Evolutionary conservation across 176 grass and related monocot species (phyloP).

Genomic region (Tuctoria greenei): DNA sequence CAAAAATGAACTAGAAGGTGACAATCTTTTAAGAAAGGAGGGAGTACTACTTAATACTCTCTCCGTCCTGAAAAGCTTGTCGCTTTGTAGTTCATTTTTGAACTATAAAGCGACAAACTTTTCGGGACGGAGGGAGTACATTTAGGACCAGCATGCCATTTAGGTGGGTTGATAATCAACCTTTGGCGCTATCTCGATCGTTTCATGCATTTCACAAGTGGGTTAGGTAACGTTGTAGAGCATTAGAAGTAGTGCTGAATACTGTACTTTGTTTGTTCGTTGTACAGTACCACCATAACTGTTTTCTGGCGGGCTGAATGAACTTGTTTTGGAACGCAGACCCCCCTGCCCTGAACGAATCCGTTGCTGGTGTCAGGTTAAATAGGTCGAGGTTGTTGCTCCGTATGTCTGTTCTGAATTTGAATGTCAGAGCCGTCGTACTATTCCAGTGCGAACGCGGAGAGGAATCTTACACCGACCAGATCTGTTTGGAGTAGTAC

Average conservation of each 20-base stretch:
- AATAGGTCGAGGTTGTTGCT: not conserved
- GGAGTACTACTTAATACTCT: too few species aligned
- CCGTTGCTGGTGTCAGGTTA: not conserved
- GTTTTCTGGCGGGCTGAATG: not conserved
- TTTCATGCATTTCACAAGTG: not conserved
- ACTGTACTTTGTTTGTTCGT: not conserved
- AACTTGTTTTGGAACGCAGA: not conserved
- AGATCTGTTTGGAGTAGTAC: not conserved
- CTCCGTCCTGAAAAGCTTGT: too few species aligned
- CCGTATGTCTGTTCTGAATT: not conserved
- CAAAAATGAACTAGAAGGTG: too few species aligned
- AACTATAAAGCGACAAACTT: too few species aligned
- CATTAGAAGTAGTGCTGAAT: not conserved
- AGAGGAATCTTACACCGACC: not conserved
- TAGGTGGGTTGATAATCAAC: slow-evolving; percentile 28
- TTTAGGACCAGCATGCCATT: slow-evolving; percentile 14
- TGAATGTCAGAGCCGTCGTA: not conserved
- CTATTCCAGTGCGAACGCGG: not conserved
- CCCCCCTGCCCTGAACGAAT: not conserved
- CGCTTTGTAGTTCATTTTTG: too few species aligned
- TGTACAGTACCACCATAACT: slow-evolving; percentile 11
- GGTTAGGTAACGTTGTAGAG: not conserved
- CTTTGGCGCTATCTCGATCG: not conserved
- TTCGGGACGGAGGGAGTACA: too few species aligned
- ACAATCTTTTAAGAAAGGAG: too few species aligned